These are phyloP conservation scores for Hordeum pubiflorum DNA, from an alignment of 202 grass and related monocot genomes.

Conservation along the genomic window DNA sequence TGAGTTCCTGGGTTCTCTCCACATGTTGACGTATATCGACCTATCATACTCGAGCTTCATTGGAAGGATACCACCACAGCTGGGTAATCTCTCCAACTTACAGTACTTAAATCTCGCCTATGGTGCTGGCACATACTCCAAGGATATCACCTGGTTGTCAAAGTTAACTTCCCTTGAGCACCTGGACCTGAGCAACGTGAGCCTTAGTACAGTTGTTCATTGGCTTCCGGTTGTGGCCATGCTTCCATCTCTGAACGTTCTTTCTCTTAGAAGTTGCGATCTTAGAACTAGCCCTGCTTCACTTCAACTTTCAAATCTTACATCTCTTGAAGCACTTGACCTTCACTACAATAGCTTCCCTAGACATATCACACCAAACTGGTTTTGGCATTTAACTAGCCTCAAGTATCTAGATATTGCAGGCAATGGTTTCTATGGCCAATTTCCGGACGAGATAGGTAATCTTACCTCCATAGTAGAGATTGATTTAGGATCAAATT, in stretches of 20 bases:
- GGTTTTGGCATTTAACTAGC: no score
- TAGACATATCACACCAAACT: no score
- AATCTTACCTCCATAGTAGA: no score
- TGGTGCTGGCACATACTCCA: background rate
- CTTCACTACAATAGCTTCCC: no score
- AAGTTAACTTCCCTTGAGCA: background rate
- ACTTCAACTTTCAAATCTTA: no score
- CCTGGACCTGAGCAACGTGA: background rate
- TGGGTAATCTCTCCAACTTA: background rate
- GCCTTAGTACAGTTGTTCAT: background rate
- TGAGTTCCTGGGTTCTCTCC: background rate
- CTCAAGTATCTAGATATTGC: no score
- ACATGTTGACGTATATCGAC: background rate
- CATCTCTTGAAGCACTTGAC: no score
- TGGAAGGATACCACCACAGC: background rate
- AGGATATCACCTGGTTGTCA: background rate
- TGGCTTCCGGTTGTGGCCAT: background rate
- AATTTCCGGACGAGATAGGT: no score
- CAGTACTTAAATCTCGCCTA: background rate
- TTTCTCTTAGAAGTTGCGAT: background rate
- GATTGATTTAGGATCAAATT: no score
- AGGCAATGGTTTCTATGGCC: no score
- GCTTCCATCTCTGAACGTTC: background rate
- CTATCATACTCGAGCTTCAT: background rate
- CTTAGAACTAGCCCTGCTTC: no score